Conservation (phyloP, 202 grass and related monocot species). For the Cymbopogon flexuosus region DNA sequence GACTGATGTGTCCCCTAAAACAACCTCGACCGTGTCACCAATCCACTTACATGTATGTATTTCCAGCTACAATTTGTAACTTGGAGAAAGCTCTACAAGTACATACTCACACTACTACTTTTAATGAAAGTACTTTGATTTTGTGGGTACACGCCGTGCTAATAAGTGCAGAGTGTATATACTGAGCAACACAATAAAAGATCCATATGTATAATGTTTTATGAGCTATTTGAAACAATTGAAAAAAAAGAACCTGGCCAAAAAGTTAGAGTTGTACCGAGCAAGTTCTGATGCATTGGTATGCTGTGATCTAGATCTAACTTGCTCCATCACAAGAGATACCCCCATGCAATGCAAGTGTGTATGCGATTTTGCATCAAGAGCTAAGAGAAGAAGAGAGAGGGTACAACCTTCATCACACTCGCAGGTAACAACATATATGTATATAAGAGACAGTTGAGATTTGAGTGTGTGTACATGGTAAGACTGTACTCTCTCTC, state of each 20-base stretch:
- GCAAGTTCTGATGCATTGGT: no score
- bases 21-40: no score
- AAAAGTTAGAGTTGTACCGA: background rate
- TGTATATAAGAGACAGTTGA: background rate
- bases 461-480: background rate
- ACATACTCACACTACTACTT: no score
- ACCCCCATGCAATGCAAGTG: background rate
- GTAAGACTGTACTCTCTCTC: slow-evolving; percentile 79
- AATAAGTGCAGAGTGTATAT: no score
- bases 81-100: no score
- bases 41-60: no score
- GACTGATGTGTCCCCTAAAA: no score
- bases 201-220: background rate
- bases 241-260: background rate
- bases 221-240: background rate
- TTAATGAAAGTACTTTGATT: no score
- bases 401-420: slow-evolving; percentile 56
- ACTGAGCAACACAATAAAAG: background rate
- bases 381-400: slow-evolving; percentile 70
- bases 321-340: background rate
- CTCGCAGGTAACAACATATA: background rate
- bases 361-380: slow-evolving; percentile 20
- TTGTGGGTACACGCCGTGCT: no score
- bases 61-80: no score
- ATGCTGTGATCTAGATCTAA: background rate